These are phyloP conservation scores for Rhynchospora tenuis DNA, from an alignment of 176 grass and related monocot species.

Conservation along the genomic window DNA sequence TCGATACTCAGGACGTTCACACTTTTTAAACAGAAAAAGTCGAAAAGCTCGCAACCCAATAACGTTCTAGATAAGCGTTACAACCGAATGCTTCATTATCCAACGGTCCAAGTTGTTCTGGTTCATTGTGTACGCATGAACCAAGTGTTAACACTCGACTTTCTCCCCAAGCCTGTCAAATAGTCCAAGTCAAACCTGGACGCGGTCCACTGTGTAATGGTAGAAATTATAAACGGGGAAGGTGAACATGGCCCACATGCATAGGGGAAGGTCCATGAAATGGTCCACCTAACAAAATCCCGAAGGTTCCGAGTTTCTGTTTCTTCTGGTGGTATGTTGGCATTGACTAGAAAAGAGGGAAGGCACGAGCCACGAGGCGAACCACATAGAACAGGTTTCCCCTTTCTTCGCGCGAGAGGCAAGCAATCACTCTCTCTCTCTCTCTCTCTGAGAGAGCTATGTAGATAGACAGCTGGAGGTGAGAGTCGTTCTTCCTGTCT, in stretches of 20 bases:
- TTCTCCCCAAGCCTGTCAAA: background rate
- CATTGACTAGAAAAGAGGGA: background rate
- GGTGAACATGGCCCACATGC: background rate
- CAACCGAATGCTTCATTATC: background rate
- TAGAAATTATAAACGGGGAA: background rate
- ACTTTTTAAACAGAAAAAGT: background rate
- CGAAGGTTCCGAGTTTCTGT: background rate
- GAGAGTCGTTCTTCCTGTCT: background rate
- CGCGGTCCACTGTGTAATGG: background rate
- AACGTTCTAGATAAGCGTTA: background rate
- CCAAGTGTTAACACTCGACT: background rate
- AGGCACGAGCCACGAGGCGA: background rate
- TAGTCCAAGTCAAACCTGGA: background rate
- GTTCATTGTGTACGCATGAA: background rate
- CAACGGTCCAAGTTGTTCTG: background rate
- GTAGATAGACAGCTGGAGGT: background rate
- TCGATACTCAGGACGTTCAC: background rate
- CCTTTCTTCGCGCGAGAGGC: slow-evolving; percentile 20
- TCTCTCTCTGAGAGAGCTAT: background rate
- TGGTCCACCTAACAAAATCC: background rate
- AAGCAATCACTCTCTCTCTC: background rate
- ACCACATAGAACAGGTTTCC: background rate
- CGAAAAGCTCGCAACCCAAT: background rate
- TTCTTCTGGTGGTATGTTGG: background rate
- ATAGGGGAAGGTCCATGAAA: background rate